A percentile compares a stretch with the other conserved stretches of the same genome.
Conservation (phyloP, 306 rosid genomes). For the Leucaena leucocephala region DNA sequence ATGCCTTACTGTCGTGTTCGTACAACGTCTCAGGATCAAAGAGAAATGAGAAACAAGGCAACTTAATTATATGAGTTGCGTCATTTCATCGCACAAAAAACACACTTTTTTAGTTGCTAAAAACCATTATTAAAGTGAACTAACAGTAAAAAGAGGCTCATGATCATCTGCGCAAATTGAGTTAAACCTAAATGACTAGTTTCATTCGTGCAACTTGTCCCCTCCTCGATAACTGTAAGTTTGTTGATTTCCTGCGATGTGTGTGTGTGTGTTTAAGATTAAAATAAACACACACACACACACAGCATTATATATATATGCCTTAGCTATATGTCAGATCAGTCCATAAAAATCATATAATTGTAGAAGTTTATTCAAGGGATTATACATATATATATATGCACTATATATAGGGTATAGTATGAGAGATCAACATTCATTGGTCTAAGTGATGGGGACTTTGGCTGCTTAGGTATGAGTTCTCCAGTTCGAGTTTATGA, state of each 20-base stretch:
- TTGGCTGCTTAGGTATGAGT: too few species aligned
- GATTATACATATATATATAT: background rate
- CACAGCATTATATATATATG: background rate
- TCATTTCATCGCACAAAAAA: background rate
- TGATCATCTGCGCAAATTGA: background rate
- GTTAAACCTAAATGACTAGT: background rate
- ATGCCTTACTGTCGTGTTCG: background rate
- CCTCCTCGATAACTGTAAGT: background rate
- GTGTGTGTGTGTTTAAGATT: background rate
- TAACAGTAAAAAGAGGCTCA: slow-evolving; percentile 13
- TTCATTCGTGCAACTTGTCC: background rate
- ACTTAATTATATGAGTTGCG: slow-evolving; percentile 2
- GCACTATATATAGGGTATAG: too few species aligned
- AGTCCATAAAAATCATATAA: background rate
- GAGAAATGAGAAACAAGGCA: background rate
- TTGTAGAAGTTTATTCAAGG: background rate
- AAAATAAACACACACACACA: background rate
- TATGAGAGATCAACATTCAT: too few species aligned
- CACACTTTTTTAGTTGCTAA: background rate
- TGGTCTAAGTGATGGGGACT: too few species aligned
- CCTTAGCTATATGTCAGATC: background rate
- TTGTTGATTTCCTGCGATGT: background rate
- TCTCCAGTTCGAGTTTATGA: too few species aligned
- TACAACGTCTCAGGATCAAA: background rate
- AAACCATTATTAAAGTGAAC: background rate